Conservation (phyloP, 108 stramenopile genomes). For the Cyclotella baltica region DNA sequence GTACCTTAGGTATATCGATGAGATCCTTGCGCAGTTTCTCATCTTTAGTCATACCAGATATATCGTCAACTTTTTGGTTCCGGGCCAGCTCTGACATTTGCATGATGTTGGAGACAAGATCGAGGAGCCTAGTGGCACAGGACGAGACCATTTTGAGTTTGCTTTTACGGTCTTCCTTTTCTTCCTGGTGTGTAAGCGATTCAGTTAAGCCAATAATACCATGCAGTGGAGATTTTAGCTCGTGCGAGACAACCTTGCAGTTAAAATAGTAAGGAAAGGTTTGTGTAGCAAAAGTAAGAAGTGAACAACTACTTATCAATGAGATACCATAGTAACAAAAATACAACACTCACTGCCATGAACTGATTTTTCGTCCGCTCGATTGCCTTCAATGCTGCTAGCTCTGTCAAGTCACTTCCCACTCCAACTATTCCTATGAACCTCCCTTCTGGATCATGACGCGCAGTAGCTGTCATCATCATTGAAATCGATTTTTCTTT, state of each 20-base stretch:
- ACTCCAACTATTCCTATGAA: slow-evolving; percentile 29
- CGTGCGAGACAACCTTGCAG: slow-evolving; percentile 18
- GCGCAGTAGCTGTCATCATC: slow-evolving; percentile 15
- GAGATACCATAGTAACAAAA: no score
- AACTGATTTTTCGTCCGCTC: slow-evolving; percentile 9
- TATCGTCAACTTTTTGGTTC: neutral
- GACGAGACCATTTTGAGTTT: slow-evolving; percentile 12
- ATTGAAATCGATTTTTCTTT: neutral
- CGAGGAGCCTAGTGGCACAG: slow-evolving; percentile 1
- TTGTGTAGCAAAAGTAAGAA: no score
- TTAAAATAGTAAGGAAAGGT: no score
- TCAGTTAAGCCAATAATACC: slow-evolving; percentile 5
- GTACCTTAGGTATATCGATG: neutral
- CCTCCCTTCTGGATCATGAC: slow-evolving; percentile 7
- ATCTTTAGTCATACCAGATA: neutral
- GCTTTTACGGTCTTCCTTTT: neutral
- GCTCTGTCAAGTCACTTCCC: slow-evolving; percentile 23
- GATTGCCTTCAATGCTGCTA: neutral
- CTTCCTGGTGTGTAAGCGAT: neutral
- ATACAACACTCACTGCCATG: no score
- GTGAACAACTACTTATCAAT: no score
- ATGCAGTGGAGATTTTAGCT: slow-evolving; percentile 13
- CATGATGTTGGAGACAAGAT: slow-evolving; percentile 15
- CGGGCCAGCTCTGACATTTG: neutral
- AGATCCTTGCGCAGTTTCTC: neutral